These are phyloP conservation scores for Leccinum longicurvipes DNA, from an alignment of 768 basidiomycete genomes.

Conservation along the genomic window DNA sequence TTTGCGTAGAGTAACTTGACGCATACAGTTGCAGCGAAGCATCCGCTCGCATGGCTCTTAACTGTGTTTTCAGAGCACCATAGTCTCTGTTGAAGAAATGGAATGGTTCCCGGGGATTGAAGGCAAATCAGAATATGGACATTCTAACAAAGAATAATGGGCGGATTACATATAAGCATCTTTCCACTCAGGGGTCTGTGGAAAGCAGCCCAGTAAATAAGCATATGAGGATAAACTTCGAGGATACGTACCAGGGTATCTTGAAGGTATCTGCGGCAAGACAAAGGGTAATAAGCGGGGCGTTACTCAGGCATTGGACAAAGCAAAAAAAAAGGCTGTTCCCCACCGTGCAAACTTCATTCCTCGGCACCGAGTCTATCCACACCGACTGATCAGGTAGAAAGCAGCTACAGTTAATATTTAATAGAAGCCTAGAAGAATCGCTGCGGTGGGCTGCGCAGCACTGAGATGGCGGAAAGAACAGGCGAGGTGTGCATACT, in stretches of 20 bases:
- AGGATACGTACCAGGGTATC: constrained; percentile 17
- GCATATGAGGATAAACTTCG: background rate
- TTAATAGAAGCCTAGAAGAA: background rate
- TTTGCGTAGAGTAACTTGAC: constrained; percentile 9
- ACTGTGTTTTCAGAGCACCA: constrained; percentile 63
- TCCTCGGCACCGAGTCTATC: background rate
- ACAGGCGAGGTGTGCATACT: constrained; percentile 11
- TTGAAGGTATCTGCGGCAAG: constrained; percentile 53
- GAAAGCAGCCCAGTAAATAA: constrained; percentile 1
- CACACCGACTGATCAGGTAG: background rate
- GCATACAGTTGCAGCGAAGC: constrained; percentile 21
- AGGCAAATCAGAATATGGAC: background rate
- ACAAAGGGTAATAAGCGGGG: background rate
- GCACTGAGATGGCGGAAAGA: constrained; percentile 7
- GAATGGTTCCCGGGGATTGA: background rate
- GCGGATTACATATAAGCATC: constrained; percentile 31
- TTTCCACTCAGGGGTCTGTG: constrained; percentile 62
- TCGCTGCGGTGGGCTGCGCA: background rate
- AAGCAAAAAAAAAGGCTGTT: background rate
- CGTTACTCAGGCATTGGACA: background rate
- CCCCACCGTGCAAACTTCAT: constrained; percentile 64
- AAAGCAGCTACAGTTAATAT: background rate
- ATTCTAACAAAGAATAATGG: background rate
- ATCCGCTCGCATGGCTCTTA: constrained; percentile 48
- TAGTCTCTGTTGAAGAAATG: constrained; percentile 54